phyloP scores from a whole-genome alignment of 2,329 filamentous ascomycete genomes.

The Diaporthe sp. region DNA sequence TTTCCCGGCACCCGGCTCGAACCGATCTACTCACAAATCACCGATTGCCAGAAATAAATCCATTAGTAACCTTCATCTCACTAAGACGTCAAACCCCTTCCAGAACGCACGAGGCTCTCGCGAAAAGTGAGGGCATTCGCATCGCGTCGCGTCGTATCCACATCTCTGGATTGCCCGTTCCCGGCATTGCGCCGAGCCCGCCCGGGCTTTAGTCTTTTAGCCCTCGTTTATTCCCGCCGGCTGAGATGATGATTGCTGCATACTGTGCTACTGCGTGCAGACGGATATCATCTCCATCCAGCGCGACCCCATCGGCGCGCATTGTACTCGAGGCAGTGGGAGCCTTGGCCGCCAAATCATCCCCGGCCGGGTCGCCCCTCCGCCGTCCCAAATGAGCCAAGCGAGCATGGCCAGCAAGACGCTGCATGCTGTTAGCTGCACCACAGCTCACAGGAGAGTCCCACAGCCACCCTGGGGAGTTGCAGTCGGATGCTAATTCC shows the following conservation, averaged over 20 bases:
- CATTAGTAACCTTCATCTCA: not conserved
- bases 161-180: not conserved
- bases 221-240: not conserved
- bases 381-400: conserved; percentile 16
- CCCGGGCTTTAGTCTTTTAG: not conserved
- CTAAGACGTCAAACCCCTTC: not conserved
- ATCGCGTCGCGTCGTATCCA: not conserved
- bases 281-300: not conserved
- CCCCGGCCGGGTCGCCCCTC: not conserved
- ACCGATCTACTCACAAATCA: not conserved
- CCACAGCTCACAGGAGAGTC: not conserved
- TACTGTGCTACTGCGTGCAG: not conserved
- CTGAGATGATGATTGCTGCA: not conserved
- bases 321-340: not conserved
- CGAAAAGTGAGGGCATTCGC: conserved; percentile 17
- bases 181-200: not conserved
- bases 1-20: not conserved
- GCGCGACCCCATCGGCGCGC: not conserved
- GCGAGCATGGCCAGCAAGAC: not conserved
- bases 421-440: not conserved
- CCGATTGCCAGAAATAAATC: not conserved
- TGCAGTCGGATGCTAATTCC: conserved; percentile 26
- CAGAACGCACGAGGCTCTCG: not conserved
- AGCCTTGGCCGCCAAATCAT: not conserved
- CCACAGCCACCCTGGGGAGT: conserved; percentile 8